phyloP scores from a whole-genome alignment of 2,329 filamentous ascomycete species.

The Seiridium unicorne region DNA sequence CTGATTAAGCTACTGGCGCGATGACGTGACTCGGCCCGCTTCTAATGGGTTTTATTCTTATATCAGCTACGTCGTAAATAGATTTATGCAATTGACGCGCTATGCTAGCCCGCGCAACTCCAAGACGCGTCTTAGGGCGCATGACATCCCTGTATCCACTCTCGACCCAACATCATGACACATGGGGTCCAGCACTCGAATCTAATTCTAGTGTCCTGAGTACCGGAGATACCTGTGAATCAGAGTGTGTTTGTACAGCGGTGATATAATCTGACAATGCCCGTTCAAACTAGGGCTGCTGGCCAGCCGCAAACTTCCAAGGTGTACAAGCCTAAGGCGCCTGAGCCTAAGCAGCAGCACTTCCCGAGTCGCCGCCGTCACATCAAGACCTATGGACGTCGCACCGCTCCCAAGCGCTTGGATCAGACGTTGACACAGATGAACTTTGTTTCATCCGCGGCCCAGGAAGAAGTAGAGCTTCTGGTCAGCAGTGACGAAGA shows the following conservation, averaged over 20 bases:
- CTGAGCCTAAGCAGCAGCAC: slow-evolving; percentile 3
- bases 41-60: neutral
- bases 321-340: neutral
- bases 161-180: neutral
- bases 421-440: slow-evolving; percentile 8
- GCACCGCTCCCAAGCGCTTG: neutral
- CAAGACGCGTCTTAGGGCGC: neutral
- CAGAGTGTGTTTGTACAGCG: neutral
- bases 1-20: neutral
- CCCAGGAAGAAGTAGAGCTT: slow-evolving; percentile 11
- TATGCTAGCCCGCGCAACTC: neutral
- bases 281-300: neutral
- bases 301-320: neutral
- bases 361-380: slow-evolving; percentile 4
- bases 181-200: too few species aligned
- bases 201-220: too few species aligned
- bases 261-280: neutral
- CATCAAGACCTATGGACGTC: slow-evolving; percentile 6
- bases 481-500: slow-evolving; percentile 7
- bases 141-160: neutral
- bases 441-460: neutral
- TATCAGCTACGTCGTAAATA: neutral
- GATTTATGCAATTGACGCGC: slow-evolving; percentile 2
- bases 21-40: neutral
- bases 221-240: too few species aligned